Base-by-base conservation (phyloP, 805 yeast species). In the Spathaspora passalidarum region DNA sequence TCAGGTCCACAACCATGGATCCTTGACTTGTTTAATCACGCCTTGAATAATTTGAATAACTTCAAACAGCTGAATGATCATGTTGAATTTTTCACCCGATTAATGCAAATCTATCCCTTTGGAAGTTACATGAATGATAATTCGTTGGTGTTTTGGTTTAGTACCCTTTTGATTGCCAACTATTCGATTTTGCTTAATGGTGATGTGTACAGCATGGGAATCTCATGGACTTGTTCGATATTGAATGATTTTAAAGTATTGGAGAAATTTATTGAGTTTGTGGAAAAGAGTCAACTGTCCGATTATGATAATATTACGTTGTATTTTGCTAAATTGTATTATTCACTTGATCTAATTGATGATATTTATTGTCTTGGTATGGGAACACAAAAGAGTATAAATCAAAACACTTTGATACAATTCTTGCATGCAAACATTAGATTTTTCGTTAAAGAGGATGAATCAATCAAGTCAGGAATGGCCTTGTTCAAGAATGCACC, bases 111-210 rank as follows among this genome's bases (percentile, higher is more conserved):
- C 5, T 75, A 73, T 51, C 75, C 78, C 0, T 47, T 45, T 38
- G 54, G 55, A 5, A 46, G 58, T n/a, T 45, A 45, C 10, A 42
- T 59, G 13, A 56, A 56, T 47, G 72, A 69, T 37, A 55, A 57
- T 19, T 51, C 57, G 3, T 46, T 63, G 8, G 50, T 62, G 1
- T 52, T 68, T 9, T 62, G 62, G 40, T 66, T 68, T 38, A 54
- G 62, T 6, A 48, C 68, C 5, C 56, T 70, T 39, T 49, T 68
- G 10, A 32, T 68, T 8, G 56, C 81, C 23, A 83, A 83, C 55
- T 85, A 81, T 55, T 64, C 80, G 8, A 72, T 82, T 8, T 63
- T 82, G 2, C 65, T 82, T 35, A 76, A 81, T 19, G 90, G 91
- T 0, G 79, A 78, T 43, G 71, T 75, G 29, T 81, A 78, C 55